Percentiles rank a stretch among this genome's conserved stretches.
Conservation (phyloP, 2,329 filamentous ascomycete species). For the Ploettnerulaceae sp. region DNA sequence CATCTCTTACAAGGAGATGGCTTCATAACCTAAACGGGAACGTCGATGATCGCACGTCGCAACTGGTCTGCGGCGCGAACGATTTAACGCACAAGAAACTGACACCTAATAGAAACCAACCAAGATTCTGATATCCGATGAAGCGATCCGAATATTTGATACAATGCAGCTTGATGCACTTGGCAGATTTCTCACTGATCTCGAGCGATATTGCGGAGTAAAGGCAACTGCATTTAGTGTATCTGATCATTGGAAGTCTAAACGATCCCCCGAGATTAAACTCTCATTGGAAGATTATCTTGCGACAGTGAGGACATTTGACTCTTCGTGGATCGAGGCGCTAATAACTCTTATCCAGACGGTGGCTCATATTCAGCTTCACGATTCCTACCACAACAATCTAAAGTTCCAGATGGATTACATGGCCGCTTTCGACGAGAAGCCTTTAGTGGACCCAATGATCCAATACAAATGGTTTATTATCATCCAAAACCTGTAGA, state of each 20-base stretch:
- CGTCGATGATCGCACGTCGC: neutral
- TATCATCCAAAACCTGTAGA: too few relatives aligned
- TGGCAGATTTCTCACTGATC: neutral
- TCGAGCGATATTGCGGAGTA: constrained; percentile 2
- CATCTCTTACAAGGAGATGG: constrained; percentile 9
- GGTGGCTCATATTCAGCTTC: constrained; percentile 17
- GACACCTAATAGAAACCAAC: neutral
- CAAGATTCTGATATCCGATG: neutral
- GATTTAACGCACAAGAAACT: neutral
- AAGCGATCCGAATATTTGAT: neutral
- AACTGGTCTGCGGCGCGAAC: neutral
- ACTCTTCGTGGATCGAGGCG: neutral
- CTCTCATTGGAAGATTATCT: constrained; percentile 6
- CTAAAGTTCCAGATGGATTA: constrained; percentile 10
- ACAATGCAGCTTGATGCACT: neutral
- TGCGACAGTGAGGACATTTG: neutral
- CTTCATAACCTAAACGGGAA: neutral
- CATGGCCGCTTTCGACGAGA: constrained; percentile 3
- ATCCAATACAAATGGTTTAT: constrained; percentile 19
- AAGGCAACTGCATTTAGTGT: constrained; percentile 1
- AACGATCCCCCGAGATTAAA: neutral
- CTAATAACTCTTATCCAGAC: constrained; percentile 10
- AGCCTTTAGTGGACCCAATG: constrained; percentile 13
- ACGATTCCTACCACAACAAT: constrained; percentile 19
- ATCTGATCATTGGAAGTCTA: neutral